A percentile compares a stretch with the other conserved stretches of the same genome.
Evolutionary conservation across 139 green algal species (phyloP).

Genomic region (Chlorella sp.): DNA sequence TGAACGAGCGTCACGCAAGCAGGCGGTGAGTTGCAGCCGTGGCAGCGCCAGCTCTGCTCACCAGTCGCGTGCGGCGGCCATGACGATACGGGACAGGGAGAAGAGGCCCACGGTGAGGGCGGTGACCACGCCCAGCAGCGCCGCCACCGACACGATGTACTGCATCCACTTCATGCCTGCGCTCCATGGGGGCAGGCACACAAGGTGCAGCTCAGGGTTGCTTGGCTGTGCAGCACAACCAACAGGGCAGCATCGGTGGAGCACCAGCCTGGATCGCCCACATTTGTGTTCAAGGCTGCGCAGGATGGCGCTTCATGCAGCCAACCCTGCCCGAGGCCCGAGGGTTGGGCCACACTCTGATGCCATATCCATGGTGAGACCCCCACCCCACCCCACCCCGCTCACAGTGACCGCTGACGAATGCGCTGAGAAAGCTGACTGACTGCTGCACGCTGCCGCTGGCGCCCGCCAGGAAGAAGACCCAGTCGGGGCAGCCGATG

Average conservation of each 20-base stretch:
- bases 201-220: no score
- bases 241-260: no score
- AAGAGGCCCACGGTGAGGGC: slow-evolving; percentile 47
- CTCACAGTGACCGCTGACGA: slow-evolving; percentile 8
- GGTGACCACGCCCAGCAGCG: slow-evolving; percentile 42
- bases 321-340: no score
- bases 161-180: slow-evolving; percentile 42
- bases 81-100: slow-evolving; percentile 37
- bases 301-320: no score
- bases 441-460: background rate
- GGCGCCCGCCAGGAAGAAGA: background rate
- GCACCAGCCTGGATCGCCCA: no score
- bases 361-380: background rate
- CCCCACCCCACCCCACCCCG: background rate
- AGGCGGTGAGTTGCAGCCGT: no score
- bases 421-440: slow-evolving; percentile 19
- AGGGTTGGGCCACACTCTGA: no score
- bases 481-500: slow-evolving; percentile 5
- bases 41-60: no score
- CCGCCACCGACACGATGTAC: slow-evolving; percentile 33
- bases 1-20: no score
- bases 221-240: no score
- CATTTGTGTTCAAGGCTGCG: no score
- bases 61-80: slow-evolving; percentile 42
- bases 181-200: no score